These are phyloP conservation scores for Nicotiana otophora DNA, from an alignment of 257 asterid genomes.

Conservation along the genomic window DNA sequence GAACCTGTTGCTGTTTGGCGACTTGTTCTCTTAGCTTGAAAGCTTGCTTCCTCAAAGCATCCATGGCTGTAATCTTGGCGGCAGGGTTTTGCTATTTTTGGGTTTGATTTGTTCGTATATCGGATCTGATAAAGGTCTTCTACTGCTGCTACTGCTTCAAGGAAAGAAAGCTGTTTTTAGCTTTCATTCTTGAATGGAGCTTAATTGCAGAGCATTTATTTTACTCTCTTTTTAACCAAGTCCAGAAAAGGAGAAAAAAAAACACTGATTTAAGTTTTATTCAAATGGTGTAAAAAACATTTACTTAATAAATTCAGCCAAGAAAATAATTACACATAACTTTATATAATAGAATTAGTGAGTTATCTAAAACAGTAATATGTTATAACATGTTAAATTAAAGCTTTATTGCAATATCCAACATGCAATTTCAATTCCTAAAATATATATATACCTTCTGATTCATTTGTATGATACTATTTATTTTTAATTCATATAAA, in stretches of 20 bases:
- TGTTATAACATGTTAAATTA: too few species aligned
- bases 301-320: too few species aligned
- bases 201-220: not conserved
- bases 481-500: too few species aligned
- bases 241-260: not conserved
- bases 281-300: too few species aligned
- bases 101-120: not conserved
- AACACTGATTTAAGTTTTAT: too few species aligned
- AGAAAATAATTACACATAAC: too few species aligned
- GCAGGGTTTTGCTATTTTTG: not conserved
- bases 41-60: conserved; percentile 92
- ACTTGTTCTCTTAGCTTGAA: conserved; percentile 86
- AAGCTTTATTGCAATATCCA: too few species aligned
- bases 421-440: too few species aligned
- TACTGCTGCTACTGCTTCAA: not conserved
- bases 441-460: too few species aligned
- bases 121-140: not conserved
- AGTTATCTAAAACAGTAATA: too few species aligned
- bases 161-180: not conserved
- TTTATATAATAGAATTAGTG: too few species aligned
- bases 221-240: not conserved
- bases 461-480: too few species aligned
- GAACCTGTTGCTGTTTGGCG: conserved; percentile 94
- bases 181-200: not conserved
- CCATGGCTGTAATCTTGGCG: conserved; percentile 36